Base-by-base conservation (phyloP, 345 rosid genomes). In the Adansonia digitata region DNA sequence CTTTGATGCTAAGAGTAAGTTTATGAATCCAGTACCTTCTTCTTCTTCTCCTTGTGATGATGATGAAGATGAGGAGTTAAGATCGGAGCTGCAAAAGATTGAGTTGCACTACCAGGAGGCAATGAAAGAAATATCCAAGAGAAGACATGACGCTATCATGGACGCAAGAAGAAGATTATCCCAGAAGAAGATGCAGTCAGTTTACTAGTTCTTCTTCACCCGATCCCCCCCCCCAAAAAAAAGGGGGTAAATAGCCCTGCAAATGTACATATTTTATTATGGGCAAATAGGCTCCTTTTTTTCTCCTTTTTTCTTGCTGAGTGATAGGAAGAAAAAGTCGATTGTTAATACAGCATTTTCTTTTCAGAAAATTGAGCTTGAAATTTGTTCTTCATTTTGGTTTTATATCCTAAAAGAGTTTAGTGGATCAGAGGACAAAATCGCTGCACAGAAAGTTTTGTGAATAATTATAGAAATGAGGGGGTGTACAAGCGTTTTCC, bases 141-240 rank as follows among this genome's bases (percentile, higher is more conserved):
- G 71, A 85, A 86, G 90, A 79, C 86, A 90, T 46, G 92, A 86
- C 72, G 92, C 97, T 3, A 86, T 94, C 72, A 75, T 82, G 62
- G 86, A 87, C 84, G 81, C 82, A 6, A 86, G 74, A 77, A 84
- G 56, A 45, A 91, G 77, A 81, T 75, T 77, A 57, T 82, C 81
- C 10, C 71, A 74, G 53, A 84, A 81, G 76, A 85, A 74, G 67
- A 40, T 51, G 34, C 81, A 78, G 55, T 74, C 80, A 39, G 72
- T 80, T 79, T 26, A 70, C 53, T 69, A 80, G 84, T 31, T 0
- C 35, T 11, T 26, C 15, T 56, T 0, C 61, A 56, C 5, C 31
- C n/a, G n/a, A n/a, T 10, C 61, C 31, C 34, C 10, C 31, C 31
- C 14, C 39, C 14, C 27, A 22, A 56, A 13, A 39, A 35, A 74